Evolutionary conservation across 2,329 filamentous ascomycete genomes (phyloP).

Genomic region (Chalaropsis thielavioides): DNA sequence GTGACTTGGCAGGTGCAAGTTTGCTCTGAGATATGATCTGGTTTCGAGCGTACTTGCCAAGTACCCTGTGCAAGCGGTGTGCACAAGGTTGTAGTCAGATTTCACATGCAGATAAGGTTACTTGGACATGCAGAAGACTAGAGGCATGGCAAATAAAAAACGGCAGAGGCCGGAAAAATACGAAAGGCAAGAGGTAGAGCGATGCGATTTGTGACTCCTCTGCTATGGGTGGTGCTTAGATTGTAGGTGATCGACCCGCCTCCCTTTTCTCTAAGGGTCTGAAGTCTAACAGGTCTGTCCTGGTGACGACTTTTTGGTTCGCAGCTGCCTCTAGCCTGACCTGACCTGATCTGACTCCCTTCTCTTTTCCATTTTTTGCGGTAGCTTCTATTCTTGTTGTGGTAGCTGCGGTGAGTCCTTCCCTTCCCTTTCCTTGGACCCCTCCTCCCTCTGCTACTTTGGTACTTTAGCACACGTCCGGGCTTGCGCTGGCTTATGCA

Average conservation of each 20-base stretch:
- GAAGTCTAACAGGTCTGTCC: too few relatives aligned
- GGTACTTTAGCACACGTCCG: neutral
- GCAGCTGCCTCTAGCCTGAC: too few relatives aligned
- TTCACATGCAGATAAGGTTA: neutral
- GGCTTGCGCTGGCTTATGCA: neutral
- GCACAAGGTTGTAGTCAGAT: neutral
- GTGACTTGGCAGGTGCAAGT: neutral
- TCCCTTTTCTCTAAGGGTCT: too few relatives aligned
- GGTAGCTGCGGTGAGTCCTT: too few relatives aligned
- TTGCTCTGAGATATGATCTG: too few relatives aligned
- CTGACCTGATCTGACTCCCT: neutral
- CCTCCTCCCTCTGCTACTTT: neutral
- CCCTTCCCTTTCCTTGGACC: neutral
- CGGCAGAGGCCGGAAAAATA: neutral
- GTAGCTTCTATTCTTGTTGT: neutral
- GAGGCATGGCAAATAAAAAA: too few relatives aligned
- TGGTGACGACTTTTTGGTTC: too few relatives aligned
- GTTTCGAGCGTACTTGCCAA: too few relatives aligned
- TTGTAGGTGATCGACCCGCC: too few relatives aligned
- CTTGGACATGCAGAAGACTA: neutral
- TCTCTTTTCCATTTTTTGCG: neutral
- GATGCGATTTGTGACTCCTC: neutral
- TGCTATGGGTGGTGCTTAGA: too few relatives aligned
- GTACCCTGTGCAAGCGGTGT: neutral
- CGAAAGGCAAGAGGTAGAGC: neutral